Percentiles rank a stretch among this genome's conserved stretches.
Conservation (phyloP, 805 yeast species). For the Candida montana region DNA sequence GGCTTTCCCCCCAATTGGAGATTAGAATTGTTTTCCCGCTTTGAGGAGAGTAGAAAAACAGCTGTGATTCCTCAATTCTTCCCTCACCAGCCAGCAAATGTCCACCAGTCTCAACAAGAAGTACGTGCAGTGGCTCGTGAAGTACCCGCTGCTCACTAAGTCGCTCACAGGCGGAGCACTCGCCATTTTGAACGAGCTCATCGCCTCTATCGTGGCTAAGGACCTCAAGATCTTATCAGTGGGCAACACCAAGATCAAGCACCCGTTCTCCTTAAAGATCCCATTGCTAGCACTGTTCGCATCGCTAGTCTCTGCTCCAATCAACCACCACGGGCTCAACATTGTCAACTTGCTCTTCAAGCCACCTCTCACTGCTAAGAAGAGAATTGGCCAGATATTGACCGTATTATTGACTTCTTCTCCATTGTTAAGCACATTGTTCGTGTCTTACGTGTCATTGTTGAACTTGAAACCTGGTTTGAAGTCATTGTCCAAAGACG, state of each 20-base stretch:
- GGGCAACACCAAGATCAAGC: constrained; percentile 16
- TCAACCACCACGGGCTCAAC: constrained; percentile 49
- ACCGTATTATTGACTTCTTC: constrained; percentile 50
- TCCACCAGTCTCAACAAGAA: constrained; percentile 17
- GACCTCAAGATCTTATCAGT: constrained; percentile 31
- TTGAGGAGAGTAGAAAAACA: too few relatives aligned
- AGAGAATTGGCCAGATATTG: constrained; percentile 45
- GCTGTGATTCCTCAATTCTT: too few relatives aligned
- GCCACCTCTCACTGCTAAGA: constrained; percentile 33
- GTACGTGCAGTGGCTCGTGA: constrained; percentile 35
- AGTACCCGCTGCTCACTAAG: constrained; percentile 55
- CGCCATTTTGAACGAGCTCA: constrained; percentile 51
- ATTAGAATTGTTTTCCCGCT: too few relatives aligned
- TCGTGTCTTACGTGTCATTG: constrained; percentile 47
- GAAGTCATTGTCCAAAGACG: constrained; percentile 12
- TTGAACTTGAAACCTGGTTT: constrained; percentile 33
- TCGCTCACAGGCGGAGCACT: constrained; percentile 50
- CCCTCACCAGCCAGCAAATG: too few relatives aligned
- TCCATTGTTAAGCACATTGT: constrained; percentile 45
- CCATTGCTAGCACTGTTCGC: constrained; percentile 55
- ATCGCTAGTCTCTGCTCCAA: constrained; percentile 48
- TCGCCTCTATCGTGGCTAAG: constrained; percentile 47
- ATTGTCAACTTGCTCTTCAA: constrained; percentile 40
- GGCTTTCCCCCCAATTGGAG: too few relatives aligned
- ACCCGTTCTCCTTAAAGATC: constrained; percentile 32